These are phyloP conservation scores for Aspergillus carlsbadensis DNA, from an alignment of 495 filamentous ascomycete species.

Conservation along the genomic window DNA sequence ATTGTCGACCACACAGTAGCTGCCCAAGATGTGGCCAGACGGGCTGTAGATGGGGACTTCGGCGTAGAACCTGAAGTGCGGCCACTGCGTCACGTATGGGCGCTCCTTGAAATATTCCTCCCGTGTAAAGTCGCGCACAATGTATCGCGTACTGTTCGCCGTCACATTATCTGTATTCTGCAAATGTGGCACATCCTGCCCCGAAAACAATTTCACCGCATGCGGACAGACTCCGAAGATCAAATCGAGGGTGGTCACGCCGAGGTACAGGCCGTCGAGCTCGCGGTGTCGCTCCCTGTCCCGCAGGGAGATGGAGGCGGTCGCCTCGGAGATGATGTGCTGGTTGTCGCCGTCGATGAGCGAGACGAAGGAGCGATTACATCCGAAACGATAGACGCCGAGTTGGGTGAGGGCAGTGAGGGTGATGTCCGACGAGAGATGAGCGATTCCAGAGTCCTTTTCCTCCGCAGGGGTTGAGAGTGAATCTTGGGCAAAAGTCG, in stretches of 20 bases:
- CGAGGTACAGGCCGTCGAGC: conserved; percentile 41
- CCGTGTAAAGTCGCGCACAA: conserved; percentile 49
- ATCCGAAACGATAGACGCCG: conserved; percentile 52
- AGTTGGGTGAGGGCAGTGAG: conserved; percentile 65
- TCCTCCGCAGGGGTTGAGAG: conserved; percentile 6
- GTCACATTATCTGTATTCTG: conserved; percentile 23
- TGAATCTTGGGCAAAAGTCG: background rate
- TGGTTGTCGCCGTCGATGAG: conserved; percentile 58
- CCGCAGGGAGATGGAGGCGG: conserved; percentile 49
- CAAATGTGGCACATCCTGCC: conserved; percentile 21
- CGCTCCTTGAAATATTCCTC: conserved; percentile 50
- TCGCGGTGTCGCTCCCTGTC: conserved; percentile 28
- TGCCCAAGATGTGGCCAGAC: conserved; percentile 61
- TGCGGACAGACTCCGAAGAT: conserved; percentile 49
- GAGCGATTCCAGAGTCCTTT: background rate
- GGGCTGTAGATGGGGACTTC: conserved; percentile 61
- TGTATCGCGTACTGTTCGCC: conserved; percentile 37
- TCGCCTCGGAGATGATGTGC: conserved; percentile 66
- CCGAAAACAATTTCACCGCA: conserved; percentile 38
- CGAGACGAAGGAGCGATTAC: conserved; percentile 55
- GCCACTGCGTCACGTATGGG: conserved; percentile 40
- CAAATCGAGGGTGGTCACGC: conserved; percentile 43
- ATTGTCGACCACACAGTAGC: conserved; percentile 59
- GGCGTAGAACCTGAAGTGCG: conserved; percentile 57
- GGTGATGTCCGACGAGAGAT: conserved; percentile 52